These are phyloP conservation scores for Vitis hybrid DNA, from an alignment of 177 flowering plant species.

Conservation along the genomic window DNA sequence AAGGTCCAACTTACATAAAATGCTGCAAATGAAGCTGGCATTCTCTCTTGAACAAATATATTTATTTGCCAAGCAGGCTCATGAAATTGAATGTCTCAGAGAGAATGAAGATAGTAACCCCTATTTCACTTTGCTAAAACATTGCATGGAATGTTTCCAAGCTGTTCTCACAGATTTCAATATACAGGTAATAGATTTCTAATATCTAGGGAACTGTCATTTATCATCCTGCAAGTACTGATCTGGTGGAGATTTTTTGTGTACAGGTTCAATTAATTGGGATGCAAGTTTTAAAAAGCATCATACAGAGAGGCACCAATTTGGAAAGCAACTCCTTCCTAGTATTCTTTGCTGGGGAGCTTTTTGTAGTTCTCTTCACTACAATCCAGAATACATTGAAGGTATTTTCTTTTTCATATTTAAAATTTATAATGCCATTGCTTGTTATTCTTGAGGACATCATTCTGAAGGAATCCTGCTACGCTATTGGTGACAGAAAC, in stretches of 20 bases:
- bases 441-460: not conserved
- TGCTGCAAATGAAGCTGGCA: slow-evolving; percentile 65
- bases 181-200: slow-evolving; percentile 48
- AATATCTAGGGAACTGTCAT: too few species aligned
- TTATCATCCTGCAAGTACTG: too few species aligned
- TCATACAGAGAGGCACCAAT: slow-evolving; percentile 45
- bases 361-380: slow-evolving; percentile 46
- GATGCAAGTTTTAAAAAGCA: slow-evolving; percentile 64
- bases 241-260: slow-evolving; percentile 4
- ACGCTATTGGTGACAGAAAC: slow-evolving; percentile 46
- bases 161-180: slow-evolving; percentile 45
- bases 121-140: slow-evolving; percentile 27
- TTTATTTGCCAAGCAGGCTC: slow-evolving; percentile 52
- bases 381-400: slow-evolving; percentile 42
- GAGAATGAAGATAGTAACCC: slow-evolving; percentile 21
- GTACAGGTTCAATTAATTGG: slow-evolving; percentile 74
- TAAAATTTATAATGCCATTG: not conserved
- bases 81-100: slow-evolving; percentile 32
- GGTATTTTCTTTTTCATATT: slow-evolving; percentile 33
- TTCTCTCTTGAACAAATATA: slow-evolving; percentile 61
- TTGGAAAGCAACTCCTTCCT: slow-evolving; percentile 40
- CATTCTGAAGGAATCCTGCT: slow-evolving; percentile 3
- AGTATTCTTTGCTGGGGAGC: slow-evolving; percentile 64
- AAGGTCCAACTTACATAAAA: slow-evolving; percentile 36
- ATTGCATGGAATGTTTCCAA: slow-evolving; percentile 39